Evolutionary conservation across 2,329 filamentous ascomycete species (phyloP).

Genomic region (Tolypocladium album): DNA sequence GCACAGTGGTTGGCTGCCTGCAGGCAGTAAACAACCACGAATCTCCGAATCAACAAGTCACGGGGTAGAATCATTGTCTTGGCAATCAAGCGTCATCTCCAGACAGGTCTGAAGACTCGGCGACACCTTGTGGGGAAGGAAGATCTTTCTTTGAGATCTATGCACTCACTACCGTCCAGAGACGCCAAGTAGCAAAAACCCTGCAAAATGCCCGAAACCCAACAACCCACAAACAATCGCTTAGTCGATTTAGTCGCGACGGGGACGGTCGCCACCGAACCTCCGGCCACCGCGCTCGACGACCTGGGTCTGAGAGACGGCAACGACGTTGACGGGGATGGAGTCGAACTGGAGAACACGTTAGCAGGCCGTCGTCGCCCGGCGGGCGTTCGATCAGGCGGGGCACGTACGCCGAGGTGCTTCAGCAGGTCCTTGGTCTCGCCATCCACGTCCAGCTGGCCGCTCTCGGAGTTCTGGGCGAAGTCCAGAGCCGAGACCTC

Average conservation of each 20-base stretch:
- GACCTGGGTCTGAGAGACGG: constrained; percentile 79
- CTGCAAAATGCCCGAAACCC: constrained; percentile 33
- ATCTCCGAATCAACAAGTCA: not conserved
- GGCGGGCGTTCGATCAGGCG: not conserved
- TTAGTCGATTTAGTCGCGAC: constrained; percentile 20
- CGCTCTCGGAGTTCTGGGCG: constrained; percentile 75
- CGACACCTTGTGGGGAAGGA: constrained; percentile 72
- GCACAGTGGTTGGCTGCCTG: not conserved
- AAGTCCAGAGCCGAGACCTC: constrained; percentile 98
- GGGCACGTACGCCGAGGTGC: constrained; percentile 82
- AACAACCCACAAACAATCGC: constrained; percentile 16
- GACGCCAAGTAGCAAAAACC: constrained; percentile 41
- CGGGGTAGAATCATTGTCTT: constrained; percentile 23
- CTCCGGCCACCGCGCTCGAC: constrained; percentile 69
- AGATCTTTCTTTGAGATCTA: constrained; percentile 52
- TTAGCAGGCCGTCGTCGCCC: constrained; percentile 14
- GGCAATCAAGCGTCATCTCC: constrained; percentile 90
- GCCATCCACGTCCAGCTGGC: constrained; percentile 86
- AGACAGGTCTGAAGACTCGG: constrained; percentile 54
- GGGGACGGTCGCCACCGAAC: constrained; percentile 52
- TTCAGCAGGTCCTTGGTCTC: constrained; percentile 99
- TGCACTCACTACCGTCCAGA: constrained; percentile 45
- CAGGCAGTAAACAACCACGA: not conserved
- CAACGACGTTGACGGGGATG: constrained; percentile 91
- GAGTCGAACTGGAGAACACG: constrained; percentile 67